Evolutionary conservation across 2,329 filamentous ascomycete species (phyloP), one percentile per base, ranked within the genome.

Genomic region (Neofusicoccum parvum): DNA sequence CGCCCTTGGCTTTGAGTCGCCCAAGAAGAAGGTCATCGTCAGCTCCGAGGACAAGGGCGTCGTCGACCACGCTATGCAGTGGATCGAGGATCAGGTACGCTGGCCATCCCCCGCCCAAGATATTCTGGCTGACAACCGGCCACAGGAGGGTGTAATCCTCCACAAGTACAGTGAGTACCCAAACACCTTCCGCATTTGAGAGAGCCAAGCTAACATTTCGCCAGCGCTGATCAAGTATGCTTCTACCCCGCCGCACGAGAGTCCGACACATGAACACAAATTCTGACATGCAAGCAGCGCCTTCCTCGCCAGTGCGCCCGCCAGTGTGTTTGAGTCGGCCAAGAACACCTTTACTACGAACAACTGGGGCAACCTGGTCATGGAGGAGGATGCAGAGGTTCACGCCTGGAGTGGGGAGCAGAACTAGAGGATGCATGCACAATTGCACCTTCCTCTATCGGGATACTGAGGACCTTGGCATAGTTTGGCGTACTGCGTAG

Each of bases 361-460:
- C 66, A 80, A 82, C 64, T 76, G 85, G 67, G 89, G 88, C 78
- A 81, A 86, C 60, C 87, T 88, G 1, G 76, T 83, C 36, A 87
- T 97, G 68, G 93, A 97, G 78, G 88, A 94, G 72, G 92, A 97
- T 73, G 82, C 90, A 73, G 79, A 89, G 32, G 85, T 95, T 58
- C 82, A 66, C 49, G 39, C 54, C 14, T 41, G 15, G 36, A 37
- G 10, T n/a, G 63, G 39, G 15, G 27, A 5, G 41, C 3, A 20
- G 34, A 46, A 54, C 6, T 51, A 32, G 11, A 51, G 34, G n/a
- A 50, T 15, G 9, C 10, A 17, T 17, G 41, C 15, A 9, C 20
- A 45, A 7, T 10, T 12, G 48, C 23, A 6, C 11, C 15, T 14
- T 15, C 15, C 23, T 32, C 23, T 34, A 11, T 17, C 51, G 32